Evolutionary conservation across 805 yeast species (phyloP), one percentile per base, ranked within the genome.

Genomic region (Candida coquimbonensis): DNA sequence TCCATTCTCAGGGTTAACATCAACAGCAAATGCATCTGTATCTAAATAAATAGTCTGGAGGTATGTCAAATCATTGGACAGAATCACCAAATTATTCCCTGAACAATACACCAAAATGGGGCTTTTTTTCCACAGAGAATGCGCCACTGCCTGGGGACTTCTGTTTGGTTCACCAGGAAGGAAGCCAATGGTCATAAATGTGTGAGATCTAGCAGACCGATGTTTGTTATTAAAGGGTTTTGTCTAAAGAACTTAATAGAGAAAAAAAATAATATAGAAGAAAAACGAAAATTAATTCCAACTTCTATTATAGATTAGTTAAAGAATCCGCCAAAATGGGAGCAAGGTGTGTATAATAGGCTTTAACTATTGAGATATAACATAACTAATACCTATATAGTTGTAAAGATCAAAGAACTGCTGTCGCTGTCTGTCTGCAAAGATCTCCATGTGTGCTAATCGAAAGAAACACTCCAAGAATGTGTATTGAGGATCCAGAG

Each of bases 391-490:
- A 38, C 8, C 9, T 1, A 2, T 14, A 21, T 25, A 89, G 96
- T 73, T 91, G 99, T 64, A 83, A 86, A 59, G 99, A 91, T 65
- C 95, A 91, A 61, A 79, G 90, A 59, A 88, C 79, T 56, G 96
- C 95, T n/a, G 87, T 93, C 47, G 98, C 98, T 9, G 81, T 91
- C 19, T 91, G 99, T 63, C 74, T 91, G 41, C 99, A 91, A 64
- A 77, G 97, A 59, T 89, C 97, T 6, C 98, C 98, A 14, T 91
- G 99, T 65, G 99, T 91, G 42, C 73, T 91, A 69, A 75, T 91
- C 21, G 87, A 93, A 50, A 74, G 99, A 53, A 75, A 93, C 65
- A 87, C 87, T 2, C 98, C 98, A 3, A 83, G 87, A 50, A 82
- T 88, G 48, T 91, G 99, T 60, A 65, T 90, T 19, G 83, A 85